Evolutionary conservation across 371 early-diverging fungal species (phyloP).

Genomic region (Blyttiomyces sp.): DNA sequence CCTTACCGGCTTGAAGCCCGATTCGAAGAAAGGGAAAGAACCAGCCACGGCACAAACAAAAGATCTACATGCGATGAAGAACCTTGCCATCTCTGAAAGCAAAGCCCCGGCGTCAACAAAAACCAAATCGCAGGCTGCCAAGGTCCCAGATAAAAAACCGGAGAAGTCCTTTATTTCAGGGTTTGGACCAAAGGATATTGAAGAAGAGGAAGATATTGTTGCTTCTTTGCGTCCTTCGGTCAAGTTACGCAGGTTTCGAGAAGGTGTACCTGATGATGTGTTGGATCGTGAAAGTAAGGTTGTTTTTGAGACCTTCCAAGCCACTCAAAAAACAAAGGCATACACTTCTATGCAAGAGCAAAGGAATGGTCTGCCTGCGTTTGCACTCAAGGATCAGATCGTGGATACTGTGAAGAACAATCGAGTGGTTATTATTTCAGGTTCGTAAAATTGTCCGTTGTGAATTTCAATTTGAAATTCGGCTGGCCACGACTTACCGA

Average conservation of each 20-base stretch:
- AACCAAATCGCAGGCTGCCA: too few relatives aligned
- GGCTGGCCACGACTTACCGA: background rate
- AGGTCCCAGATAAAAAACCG: too few relatives aligned
- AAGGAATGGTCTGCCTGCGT: slow-evolving; percentile 64
- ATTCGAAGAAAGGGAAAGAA: too few relatives aligned
- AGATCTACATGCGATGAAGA: background rate
- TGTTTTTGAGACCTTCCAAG: slow-evolving; percentile 9
- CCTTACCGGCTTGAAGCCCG: slow-evolving; percentile 11
- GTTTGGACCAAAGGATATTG: background rate
- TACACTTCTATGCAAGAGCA: slow-evolving; percentile 34
- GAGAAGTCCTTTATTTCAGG: slow-evolving; percentile 10
- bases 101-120: background rate
- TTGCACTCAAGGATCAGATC: slow-evolving; percentile 55
- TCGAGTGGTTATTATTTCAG: slow-evolving; percentile 41
- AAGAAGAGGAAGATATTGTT: too few relatives aligned
- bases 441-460: slow-evolving; percentile 9
- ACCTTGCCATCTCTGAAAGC: background rate
- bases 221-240: too few relatives aligned
- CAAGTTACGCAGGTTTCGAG: background rate
- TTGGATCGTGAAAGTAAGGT: slow-evolving; percentile 2
- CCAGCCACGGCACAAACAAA: background rate
- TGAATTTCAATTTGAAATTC: too few relatives aligned
- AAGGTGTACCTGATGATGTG: background rate
- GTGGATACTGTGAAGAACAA: slow-evolving; percentile 46
- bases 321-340: slow-evolving; percentile 10